These are phyloP conservation scores for Cryptosporidium canis DNA, from an alignment of 169 alveolate genomes.

Conservation along the genomic window DNA sequence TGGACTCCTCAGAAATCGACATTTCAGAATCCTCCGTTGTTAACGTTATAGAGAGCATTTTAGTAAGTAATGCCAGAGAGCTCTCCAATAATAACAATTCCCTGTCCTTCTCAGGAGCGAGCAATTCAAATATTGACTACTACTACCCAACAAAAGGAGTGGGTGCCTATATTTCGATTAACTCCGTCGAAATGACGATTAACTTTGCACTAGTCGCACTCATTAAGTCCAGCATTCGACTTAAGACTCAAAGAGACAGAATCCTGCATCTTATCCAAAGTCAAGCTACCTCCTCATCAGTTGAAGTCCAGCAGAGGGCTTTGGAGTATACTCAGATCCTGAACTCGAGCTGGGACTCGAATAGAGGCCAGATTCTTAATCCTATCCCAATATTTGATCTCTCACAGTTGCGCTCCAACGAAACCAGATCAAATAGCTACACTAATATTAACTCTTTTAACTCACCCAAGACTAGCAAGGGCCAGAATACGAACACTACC, in stretches of 20 bases:
- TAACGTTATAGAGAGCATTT: slow-evolving; percentile 7
- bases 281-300: neutral
- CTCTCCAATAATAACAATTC: slow-evolving; percentile 8
- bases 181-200: slow-evolving; percentile 23
- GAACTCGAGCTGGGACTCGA: slow-evolving; percentile 54
- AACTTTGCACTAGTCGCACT: slow-evolving; percentile 43
- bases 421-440: slow-evolving; percentile 51
- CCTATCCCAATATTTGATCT: slow-evolving; percentile 49
- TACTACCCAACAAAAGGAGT: slow-evolving; percentile 35
- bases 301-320: slow-evolving; percentile 59
- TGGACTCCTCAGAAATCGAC: slow-evolving; percentile 35
- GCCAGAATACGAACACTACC: neutral
- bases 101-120: neutral
- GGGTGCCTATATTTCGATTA: slow-evolving; percentile 10
- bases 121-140: slow-evolving; percentile 13
- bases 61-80: slow-evolving; percentile 9
- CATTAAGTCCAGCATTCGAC: slow-evolving; percentile 17
- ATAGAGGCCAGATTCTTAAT: slow-evolving; percentile 34
- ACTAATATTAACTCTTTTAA: neutral
- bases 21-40: slow-evolving; percentile 19
- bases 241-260: slow-evolving; percentile 2
- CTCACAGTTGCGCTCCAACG: slow-evolving; percentile 15
- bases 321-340: slow-evolving; percentile 34
- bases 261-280: slow-evolving; percentile 4
- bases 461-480: neutral